Evolutionary conservation across 73 alveolate species (phyloP).

Genomic region (Uronychia setigera): DNA sequence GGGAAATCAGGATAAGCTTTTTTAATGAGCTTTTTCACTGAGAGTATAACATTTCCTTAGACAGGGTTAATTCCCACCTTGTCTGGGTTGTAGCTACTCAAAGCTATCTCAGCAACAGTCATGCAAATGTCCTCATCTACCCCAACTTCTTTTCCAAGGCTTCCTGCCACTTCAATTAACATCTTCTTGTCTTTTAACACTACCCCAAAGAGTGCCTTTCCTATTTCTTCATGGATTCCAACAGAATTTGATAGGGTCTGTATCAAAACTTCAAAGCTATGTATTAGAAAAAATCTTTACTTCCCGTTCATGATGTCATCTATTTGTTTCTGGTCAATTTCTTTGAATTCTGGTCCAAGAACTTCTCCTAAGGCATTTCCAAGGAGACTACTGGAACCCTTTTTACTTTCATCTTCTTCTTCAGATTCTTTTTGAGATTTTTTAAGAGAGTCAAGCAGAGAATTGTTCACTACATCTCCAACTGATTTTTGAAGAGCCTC

Average conservation of each 20-base stretch:
- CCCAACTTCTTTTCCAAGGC: slow-evolving; percentile 4
- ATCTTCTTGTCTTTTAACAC: slow-evolving; percentile 5
- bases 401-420: background rate
- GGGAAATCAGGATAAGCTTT: slow-evolving; percentile 10
- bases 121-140: background rate
- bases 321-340: background rate
- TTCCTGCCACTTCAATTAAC: background rate
- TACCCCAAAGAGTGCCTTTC: slow-evolving; percentile 12
- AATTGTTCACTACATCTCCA: slow-evolving; percentile 1
- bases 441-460: background rate
- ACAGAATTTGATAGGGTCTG: background rate
- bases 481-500: background rate
- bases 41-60: slow-evolving; percentile 5
- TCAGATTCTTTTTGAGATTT: background rate
- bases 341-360: background rate
- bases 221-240: slow-evolving; percentile 12
- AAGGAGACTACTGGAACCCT: background rate
- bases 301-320: background rate
- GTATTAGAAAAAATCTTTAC: background rate
- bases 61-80: slow-evolving; percentile 21
- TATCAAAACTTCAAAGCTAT: background rate
- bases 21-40: slow-evolving; percentile 24
- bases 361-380: background rate
- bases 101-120: slow-evolving; percentile 16
- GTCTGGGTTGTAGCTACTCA: slow-evolving; percentile 34